phyloP scores from a whole-genome alignment of 148 eudicot species.

The Vaccinium myrtillus region DNA sequence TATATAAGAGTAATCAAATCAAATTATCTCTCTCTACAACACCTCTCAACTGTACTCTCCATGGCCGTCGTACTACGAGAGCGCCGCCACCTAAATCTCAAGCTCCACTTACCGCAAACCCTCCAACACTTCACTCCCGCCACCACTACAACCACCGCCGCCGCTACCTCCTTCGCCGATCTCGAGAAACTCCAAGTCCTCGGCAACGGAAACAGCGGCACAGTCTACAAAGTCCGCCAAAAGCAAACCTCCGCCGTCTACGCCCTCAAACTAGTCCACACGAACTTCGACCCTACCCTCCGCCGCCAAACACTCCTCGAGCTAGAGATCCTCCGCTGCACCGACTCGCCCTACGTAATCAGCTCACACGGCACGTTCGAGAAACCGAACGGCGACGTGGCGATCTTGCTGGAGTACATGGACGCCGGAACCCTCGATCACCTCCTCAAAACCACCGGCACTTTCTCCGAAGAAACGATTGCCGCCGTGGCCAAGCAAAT shows the following conservation, averaged over 20 bases:
- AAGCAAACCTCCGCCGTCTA: slow-evolving; percentile 40
- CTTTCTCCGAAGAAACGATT: slow-evolving; percentile 32
- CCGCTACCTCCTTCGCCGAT: slow-evolving; percentile 38
- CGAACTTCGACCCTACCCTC: slow-evolving; percentile 40
- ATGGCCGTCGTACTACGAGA: slow-evolving; percentile 41
- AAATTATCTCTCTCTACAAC: neutral
- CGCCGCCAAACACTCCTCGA: slow-evolving; percentile 68
- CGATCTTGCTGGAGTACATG: slow-evolving; percentile 78
- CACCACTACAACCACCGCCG: slow-evolving; percentile 14
- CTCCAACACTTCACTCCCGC: slow-evolving; percentile 36
- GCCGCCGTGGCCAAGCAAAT: slow-evolving; percentile 54
- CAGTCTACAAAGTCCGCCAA: slow-evolving; percentile 76
- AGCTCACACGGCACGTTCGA: slow-evolving; percentile 56
- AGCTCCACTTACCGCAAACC: slow-evolving; percentile 56
- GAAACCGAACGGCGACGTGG: slow-evolving; percentile 52
- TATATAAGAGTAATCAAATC: no score
- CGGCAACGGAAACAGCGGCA: slow-evolving; percentile 87
- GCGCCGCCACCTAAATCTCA: slow-evolving; percentile 58
- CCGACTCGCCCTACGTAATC: slow-evolving; percentile 69
- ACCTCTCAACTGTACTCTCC: neutral
- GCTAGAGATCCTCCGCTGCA: slow-evolving; percentile 70
- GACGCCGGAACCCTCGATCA: slow-evolving; percentile 62
- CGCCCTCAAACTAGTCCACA: slow-evolving; percentile 61
- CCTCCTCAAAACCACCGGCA: slow-evolving; percentile 30
- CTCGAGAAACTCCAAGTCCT: slow-evolving; percentile 58